phyloP scores from a whole-genome alignment of 108 stramenopile genomes.

The Chaetoceros tenuissimus region DNA sequence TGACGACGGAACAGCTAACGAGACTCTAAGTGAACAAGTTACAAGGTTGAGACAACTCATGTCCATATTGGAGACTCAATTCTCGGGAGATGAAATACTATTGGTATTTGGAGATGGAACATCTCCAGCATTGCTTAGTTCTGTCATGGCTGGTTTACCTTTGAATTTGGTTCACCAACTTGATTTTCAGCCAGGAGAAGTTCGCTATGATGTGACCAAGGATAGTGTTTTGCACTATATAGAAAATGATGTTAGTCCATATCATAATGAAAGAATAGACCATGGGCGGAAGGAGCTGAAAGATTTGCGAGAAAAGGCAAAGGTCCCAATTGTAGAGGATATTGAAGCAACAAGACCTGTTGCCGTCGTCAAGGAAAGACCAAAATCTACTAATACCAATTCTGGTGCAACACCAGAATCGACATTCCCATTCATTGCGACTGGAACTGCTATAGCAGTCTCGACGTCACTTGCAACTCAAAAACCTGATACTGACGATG shows the following conservation, averaged over 20 bases:
- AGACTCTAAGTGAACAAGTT: conserved; percentile 37
- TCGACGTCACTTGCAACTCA: too few relatives aligned
- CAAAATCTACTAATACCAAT: too few relatives aligned
- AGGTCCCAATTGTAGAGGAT: not conserved
- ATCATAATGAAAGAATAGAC: conserved; percentile 19
- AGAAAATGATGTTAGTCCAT: conserved; percentile 5
- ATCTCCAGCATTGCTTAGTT: conserved; percentile 33
- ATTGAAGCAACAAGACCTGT: not conserved
- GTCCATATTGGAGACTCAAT: conserved; percentile 38
- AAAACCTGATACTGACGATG: not conserved
- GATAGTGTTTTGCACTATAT: conserved; percentile 12
- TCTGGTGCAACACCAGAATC: too few relatives aligned
- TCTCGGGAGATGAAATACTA: conserved; percentile 42
- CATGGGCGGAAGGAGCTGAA: conserved; percentile 3
- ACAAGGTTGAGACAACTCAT: conserved; percentile 39
- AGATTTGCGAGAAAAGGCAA: conserved; percentile 3
- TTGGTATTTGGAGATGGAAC: conserved; percentile 54
- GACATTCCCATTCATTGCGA: too few relatives aligned
- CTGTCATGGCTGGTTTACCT: conserved; percentile 42
- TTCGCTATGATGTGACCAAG: conserved; percentile 26
- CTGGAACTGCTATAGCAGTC: too few relatives aligned
- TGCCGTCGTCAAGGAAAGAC: not conserved
- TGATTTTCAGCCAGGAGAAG: conserved; percentile 37
- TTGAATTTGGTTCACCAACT: conserved; percentile 30
- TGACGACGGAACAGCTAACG: conserved; percentile 55